Percentiles rank a stretch among this genome's conserved stretches.
Evolutionary conservation across 495 filamentous ascomycete genomes (phyloP).

Genomic region (Penicillium roqueforti): DNA sequence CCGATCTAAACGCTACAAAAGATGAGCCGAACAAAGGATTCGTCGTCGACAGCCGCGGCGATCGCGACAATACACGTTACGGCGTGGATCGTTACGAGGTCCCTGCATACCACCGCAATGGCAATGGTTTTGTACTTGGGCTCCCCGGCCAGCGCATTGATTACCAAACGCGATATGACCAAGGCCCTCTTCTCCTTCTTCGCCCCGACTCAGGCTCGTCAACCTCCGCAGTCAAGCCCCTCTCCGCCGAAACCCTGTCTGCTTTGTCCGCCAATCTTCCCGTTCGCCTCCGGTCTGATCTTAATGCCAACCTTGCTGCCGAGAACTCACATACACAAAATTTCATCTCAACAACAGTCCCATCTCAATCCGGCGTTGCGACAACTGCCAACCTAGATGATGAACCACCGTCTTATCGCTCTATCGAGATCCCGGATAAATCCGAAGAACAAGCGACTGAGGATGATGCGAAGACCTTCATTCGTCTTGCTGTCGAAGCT

Average conservation of each 20-base stretch:
- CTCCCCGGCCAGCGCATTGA: slow-evolving; percentile 50
- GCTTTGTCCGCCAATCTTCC: slow-evolving; percentile 1
- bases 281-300: slow-evolving; percentile 13
- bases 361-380: background rate
- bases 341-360: slow-evolving; percentile 1
- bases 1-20: background rate
- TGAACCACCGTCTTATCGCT: slow-evolving; percentile 60
- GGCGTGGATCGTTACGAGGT: slow-evolving; percentile 58
- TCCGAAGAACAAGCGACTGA: slow-evolving; percentile 35
- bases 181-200: slow-evolving; percentile 46
- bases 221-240: background rate
- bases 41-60: slow-evolving; percentile 56
- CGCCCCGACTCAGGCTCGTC: slow-evolving; percentile 7
- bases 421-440: slow-evolving; percentile 62
- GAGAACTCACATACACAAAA: background rate
- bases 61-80: slow-evolving; percentile 56
- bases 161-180: slow-evolving; percentile 41
- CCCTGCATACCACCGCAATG: slow-evolving; percentile 55
- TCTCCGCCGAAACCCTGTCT: background rate
- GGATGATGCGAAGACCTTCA: background rate
- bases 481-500: slow-evolving; percentile 29
- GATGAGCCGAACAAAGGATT: slow-evolving; percentile 18
- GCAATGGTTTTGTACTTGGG: slow-evolving; percentile 58
- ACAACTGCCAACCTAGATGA: slow-evolving; percentile 32
- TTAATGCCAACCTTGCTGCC: background rate